Evolutionary conservation across 495 filamentous ascomycete species (phyloP).

Genomic region (Poronia punctata): DNA sequence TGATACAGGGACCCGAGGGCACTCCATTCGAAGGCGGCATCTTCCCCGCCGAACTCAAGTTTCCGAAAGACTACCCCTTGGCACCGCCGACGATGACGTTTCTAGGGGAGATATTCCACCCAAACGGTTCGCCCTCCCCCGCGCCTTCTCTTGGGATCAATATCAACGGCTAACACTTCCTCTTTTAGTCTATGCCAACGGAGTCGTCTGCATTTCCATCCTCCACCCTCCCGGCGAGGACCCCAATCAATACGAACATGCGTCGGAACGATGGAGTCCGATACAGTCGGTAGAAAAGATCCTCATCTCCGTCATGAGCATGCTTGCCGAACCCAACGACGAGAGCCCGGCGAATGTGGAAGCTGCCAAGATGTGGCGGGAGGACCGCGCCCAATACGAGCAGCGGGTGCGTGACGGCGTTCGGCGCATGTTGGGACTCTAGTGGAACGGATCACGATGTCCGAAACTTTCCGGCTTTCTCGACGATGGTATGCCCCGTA

Average conservation of each 20-base stretch:
- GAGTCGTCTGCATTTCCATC: conserved; percentile 94
- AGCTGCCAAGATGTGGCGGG: conserved; percentile 98
- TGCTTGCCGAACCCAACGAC: conserved; percentile 97
- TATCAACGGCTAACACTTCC: conserved; percentile 3
- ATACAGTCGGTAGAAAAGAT: conserved; percentile 99
- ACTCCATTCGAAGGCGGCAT: conserved; percentile 94
- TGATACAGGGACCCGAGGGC: conserved; percentile 90
- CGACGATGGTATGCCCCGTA: not conserved
- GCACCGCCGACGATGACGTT: conserved; percentile 94
- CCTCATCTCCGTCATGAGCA: conserved; percentile 93
- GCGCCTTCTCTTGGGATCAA: not conserved
- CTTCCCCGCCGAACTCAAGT: conserved; percentile 89
- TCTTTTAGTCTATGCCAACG: conserved; percentile 74
- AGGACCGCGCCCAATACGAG: conserved; percentile 78
- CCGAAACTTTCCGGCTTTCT: conserved; percentile 5
- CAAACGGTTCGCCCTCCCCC: conserved; percentile 62
- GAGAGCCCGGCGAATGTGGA: conserved; percentile 98
- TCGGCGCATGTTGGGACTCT: conserved; percentile 47
- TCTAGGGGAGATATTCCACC: conserved; percentile 86
- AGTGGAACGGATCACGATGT: conserved; percentile 12
- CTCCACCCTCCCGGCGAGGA: conserved; percentile 98
- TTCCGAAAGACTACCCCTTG: conserved; percentile 93
- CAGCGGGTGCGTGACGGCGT: conserved; percentile 73
- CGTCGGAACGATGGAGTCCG: conserved; percentile 89
- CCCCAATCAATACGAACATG: conserved; percentile 97